Base-by-base conservation (phyloP, 352 stramenopile genomes). In the Blastocystis sp. region DNA sequence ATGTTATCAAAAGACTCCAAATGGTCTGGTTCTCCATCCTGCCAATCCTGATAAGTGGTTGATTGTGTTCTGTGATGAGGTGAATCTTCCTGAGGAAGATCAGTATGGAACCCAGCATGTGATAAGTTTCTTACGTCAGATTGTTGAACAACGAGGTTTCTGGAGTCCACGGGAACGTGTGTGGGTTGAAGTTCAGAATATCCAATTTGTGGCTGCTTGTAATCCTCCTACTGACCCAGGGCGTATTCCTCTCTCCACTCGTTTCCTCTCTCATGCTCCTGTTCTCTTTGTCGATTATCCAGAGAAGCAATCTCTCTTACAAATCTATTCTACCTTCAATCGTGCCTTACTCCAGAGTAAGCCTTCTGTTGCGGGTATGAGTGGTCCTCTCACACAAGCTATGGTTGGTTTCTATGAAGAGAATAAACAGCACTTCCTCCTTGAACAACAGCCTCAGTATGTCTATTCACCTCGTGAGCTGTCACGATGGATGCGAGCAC, bases 301-400 rank as follows among this genome's bases (percentile, higher is more conserved):
- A 21, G 96, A 95, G 29, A 94, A 93, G 85, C 92, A 96, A 58
- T 97, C 93, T 32, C 89, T 98, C 27, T 94, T 97, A 88, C 96
- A 98, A 90, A 99, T 99, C 88, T 99, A 99, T 89, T 92, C 95
- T 58, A 98, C 95, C n/a, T 99, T 99, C 90, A 99, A 98, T 90
- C 93, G 93, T 49, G 96, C 95, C 27, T 91, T 99, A 69, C 92
- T 99, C 73, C 98, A 98, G 90, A 89, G 98, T 29, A 98, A 98
- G 77, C 96, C 96, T 42, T 96, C 95, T 42, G 90, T 99, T 21
- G 96, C 95, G 88, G 95, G 95, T 54, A 96, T 98, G 89, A 95
- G 14, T 42, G 43, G 24, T 56, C 54, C 21, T 0, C 91, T 99
- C 21, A 99, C 96, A 0, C 94, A 98, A 86, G 95, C 96, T 5